Evolutionary conservation across 176 grass and related monocot species (phyloP).

Genomic region (Tillandsia fasciculata): DNA sequence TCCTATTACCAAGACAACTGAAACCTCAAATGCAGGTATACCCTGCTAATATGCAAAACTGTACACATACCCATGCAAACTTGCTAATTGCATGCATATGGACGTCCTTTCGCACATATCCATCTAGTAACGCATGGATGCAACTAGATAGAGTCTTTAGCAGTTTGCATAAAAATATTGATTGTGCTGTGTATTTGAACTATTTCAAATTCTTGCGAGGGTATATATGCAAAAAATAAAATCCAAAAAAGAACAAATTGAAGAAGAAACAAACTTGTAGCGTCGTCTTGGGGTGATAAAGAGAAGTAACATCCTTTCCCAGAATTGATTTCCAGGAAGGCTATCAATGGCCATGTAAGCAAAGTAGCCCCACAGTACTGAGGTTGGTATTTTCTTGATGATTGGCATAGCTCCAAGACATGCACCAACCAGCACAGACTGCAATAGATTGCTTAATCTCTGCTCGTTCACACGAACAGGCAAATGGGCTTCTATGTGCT

Average conservation of each 20-base stretch:
- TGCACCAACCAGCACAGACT: slow-evolving; percentile 58
- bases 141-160: neutral
- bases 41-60: too few species aligned
- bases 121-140: too few species aligned
- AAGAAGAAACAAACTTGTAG: slow-evolving; percentile 50
- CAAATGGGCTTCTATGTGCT: slow-evolving; percentile 66
- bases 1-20: too few species aligned
- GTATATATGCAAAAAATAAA: too few species aligned
- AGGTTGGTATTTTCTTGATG: slow-evolving; percentile 71
- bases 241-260: slow-evolving; percentile 7
- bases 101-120: too few species aligned
- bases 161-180: too few species aligned
- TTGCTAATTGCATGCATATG: too few species aligned
- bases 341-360: slow-evolving; percentile 94
- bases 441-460: slow-evolving; percentile 77
- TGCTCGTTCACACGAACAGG: slow-evolving; percentile 92
- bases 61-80: neutral
- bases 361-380: slow-evolving; percentile 93
- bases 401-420: slow-evolving; percentile 82
- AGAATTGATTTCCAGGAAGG: slow-evolving; percentile 95
- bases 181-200: too few species aligned
- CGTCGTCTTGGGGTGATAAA: slow-evolving; percentile 53
- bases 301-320: slow-evolving; percentile 72
- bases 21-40: too few species aligned
- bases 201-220: too few species aligned